phyloP scores from a whole-genome alignment of 768 basidiomycete genomes.

The Collybia sp. region DNA sequence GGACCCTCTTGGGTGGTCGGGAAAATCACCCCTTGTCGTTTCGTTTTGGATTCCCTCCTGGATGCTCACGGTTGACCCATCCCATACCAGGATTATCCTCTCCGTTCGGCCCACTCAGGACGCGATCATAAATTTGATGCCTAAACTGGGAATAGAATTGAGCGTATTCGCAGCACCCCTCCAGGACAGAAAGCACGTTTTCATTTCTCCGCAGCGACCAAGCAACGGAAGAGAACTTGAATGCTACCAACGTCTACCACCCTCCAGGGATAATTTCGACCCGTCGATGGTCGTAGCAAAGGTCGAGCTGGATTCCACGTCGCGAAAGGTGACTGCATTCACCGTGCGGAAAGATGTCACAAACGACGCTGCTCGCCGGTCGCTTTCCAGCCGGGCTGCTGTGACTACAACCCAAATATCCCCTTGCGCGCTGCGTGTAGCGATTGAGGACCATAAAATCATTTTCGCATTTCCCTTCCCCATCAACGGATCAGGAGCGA shows the following conservation, averaged over 20 bases:
- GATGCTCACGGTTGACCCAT: slow-evolving; percentile 20
- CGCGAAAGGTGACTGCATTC: slow-evolving; percentile 8
- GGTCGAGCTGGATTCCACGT: background rate
- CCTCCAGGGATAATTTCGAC: background rate
- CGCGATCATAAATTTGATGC: slow-evolving; percentile 6
- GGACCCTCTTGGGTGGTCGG: slow-evolving; percentile 25
- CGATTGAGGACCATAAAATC: slow-evolving; percentile 18
- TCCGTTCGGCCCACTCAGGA: slow-evolving; percentile 18
- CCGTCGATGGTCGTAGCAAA: background rate
- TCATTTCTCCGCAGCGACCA: slow-evolving; percentile 23
- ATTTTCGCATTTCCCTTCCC: slow-evolving; percentile 38
- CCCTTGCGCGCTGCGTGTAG: slow-evolving; percentile 25
- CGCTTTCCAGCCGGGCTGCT: slow-evolving; percentile 15
- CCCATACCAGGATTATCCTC: slow-evolving; percentile 18
- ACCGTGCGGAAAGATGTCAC: slow-evolving; percentile 16
- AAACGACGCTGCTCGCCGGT: slow-evolving; percentile 10
- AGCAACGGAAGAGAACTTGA: slow-evolving; percentile 10
- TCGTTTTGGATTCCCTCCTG: slow-evolving; percentile 29
- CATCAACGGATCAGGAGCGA: slow-evolving; percentile 28
- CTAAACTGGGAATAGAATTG: slow-evolving; percentile 20
- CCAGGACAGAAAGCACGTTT: slow-evolving; percentile 22
- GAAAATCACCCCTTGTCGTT: slow-evolving; percentile 27
- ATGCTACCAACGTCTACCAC: background rate
- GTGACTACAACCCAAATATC: slow-evolving; percentile 20
- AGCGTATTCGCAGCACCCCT: slow-evolving; percentile 21